Evolutionary conservation across 371 early-diverging fungal genomes (phyloP).

Genomic region (Rhizomucor miehei): DNA sequence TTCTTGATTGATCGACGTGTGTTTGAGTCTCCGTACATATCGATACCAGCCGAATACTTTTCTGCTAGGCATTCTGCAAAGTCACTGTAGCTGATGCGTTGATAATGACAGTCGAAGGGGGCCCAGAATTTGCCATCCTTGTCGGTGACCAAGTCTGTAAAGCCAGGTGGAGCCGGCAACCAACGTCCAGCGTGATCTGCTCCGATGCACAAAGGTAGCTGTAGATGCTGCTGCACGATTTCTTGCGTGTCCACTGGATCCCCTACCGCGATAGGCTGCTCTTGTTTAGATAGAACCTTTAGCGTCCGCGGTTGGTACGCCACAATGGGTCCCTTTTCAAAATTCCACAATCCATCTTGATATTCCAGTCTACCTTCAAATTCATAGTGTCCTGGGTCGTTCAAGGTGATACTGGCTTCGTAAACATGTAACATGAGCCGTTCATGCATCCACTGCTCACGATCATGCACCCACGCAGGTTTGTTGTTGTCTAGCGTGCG

Average conservation of each 20-base stretch:
- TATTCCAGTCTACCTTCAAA: slow-evolving; percentile 39
- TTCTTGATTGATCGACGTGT: slow-evolving; percentile 51
- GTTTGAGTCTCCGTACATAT: slow-evolving; percentile 55
- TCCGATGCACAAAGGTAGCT: slow-evolving; percentile 44
- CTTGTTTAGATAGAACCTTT: not conserved
- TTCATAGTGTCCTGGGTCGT: slow-evolving; percentile 33
- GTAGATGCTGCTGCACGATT: slow-evolving; percentile 21
- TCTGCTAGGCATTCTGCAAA: slow-evolving; percentile 35
- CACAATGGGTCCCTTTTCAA: slow-evolving; percentile 39
- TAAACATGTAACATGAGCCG: slow-evolving; percentile 40
- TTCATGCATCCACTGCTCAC: slow-evolving; percentile 23
- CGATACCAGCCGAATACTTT: slow-evolving; percentile 31
- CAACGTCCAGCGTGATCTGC: slow-evolving; percentile 44
- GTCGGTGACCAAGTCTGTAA: slow-evolving; percentile 16
- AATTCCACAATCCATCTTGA: slow-evolving; percentile 46
- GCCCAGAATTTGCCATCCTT: slow-evolving; percentile 41
- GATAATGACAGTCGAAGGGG: slow-evolving; percentile 44
- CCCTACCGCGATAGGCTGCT: not conserved
- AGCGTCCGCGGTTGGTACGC: slow-evolving; percentile 29
- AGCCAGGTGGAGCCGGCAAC: slow-evolving; percentile 20
- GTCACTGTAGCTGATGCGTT: slow-evolving; percentile 33
- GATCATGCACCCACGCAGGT: slow-evolving; percentile 23
- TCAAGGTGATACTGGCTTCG: slow-evolving; percentile 35
- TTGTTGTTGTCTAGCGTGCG: slow-evolving; percentile 8
- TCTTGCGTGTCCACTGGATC: not conserved